Base-by-base conservation (phyloP, 345 rosid species). In the Populus nigra region DNA sequence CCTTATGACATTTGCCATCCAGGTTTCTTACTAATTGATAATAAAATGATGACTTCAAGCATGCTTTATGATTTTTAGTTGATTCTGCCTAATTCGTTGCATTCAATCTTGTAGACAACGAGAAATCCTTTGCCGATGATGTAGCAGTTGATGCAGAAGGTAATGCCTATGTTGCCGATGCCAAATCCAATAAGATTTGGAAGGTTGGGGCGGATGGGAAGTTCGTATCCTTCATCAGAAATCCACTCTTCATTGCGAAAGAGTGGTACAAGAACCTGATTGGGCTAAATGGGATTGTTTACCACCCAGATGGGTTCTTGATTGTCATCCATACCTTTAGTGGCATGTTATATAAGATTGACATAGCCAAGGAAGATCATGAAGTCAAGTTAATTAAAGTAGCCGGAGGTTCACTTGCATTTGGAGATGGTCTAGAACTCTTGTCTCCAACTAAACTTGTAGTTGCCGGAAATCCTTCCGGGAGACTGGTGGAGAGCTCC, bases 301-400 rank as follows among this genome's bases (percentile, higher is more conserved):
- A 87, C 88, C 98, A 95, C 73, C 97, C 98, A 0, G 89, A 91
- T 15, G 98, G 96, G 0, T 93, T 85, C 85, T 82, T 95, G 79
- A 79, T 95, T 49, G 95, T 85, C 43, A 85, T 95, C 68, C 99
- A 93, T 69, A 93, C 96, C 1, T 72, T 89, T 78, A 80, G 77
- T 68, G 99, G 99, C 74, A 84, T 75, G 35, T 74, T 95, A 61
- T 86, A 69, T 74, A 93, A 91, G 90, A 79, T 95, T 79, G 89
- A 90, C 61, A 2, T 88, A 13, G 22, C 83, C 47, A 84, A 78
- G 22, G 91, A 84, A 23, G 84, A 45, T 45, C 50, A 85, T 16
- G 76, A 82, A 66, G 90, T 93, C 61, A 78, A 83, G 82, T 76
- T 90, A 17, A 81, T 94, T 49, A 57, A 78, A 13, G 92, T 91